Conservation (phyloP, 2,329 filamentous ascomycete genomes). For the Fusarium chaquense region DNA sequence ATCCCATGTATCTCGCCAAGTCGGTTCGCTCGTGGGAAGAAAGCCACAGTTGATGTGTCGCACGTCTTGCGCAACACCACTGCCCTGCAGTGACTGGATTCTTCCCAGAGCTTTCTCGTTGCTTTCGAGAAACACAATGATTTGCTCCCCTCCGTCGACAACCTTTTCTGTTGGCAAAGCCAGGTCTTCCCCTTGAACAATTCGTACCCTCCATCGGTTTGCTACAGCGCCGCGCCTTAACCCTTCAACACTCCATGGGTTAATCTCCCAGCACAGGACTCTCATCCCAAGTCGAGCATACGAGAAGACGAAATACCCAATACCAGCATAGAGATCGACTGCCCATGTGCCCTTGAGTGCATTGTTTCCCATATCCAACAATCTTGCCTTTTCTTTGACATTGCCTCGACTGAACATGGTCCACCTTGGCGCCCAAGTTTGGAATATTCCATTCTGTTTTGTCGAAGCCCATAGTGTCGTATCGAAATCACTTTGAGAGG, state of each 20-base stretch:
- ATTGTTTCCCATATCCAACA: constrained; percentile 65
- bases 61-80: constrained; percentile 55
- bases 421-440: constrained; percentile 89
- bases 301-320: constrained; percentile 92
- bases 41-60: constrained; percentile 74
- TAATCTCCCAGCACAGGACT: constrained; percentile 91
- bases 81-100: constrained; percentile 53
- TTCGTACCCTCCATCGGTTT: constrained; percentile 74
- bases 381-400: constrained; percentile 84
- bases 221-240: constrained; percentile 77
- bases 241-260: constrained; percentile 88
- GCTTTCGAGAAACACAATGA: constrained; percentile 77
- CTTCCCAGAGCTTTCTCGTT: constrained; percentile 66
- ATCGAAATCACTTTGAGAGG: constrained; percentile 67
- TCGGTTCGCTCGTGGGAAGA: constrained; percentile 67
- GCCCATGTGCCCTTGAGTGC: constrained; percentile 58
- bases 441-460: constrained; percentile 81
- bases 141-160: constrained; percentile 61
- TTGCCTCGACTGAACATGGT: constrained; percentile 97
- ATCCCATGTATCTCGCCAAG: constrained; percentile 65
- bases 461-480: constrained; percentile 82
- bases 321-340: constrained; percentile 90
- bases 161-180: constrained; percentile 54
- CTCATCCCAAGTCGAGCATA: constrained; percentile 79
- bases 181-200: constrained; percentile 61